Evolutionary conservation across 179 eudicot species (phyloP), one percentile per base, ranked within the genome.

Genomic region (Patellifolia procumbens): DNA sequence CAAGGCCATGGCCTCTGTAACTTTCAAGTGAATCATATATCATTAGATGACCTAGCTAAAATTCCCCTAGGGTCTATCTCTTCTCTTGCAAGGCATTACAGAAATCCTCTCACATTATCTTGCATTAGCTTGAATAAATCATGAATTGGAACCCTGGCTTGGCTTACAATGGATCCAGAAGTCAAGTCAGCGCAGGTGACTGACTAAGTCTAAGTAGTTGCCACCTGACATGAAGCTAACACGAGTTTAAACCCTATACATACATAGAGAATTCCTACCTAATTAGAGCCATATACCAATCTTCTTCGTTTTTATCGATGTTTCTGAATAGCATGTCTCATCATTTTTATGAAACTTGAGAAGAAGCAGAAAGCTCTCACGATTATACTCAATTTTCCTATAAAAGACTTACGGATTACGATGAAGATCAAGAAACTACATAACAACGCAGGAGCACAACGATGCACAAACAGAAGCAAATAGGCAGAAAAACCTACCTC

Each of bases 401-500:
- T 39, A 10, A n/a, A n/a, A n/a, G 22, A 34, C 31, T 65, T n/a
- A 9, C 59, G 53, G 53, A 39, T 17, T 45, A 28, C 17, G 24
- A 62, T 19, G 28, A 43, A 46, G 67, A 75, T 70, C 67, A 42
- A n/a, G 67, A 42, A 48, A 28, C 34, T 68, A 22, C 34, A 68
- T 45, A 26, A 46, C 1, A 24, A 26, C 12, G 1, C 51, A 48
- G 26, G 34, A 39, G 42, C 49, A 29, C 39, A 22, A 53, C 19
- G 35, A 34, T 60, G 49, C 53, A 60, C 78, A 22, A 70, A 60
- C 69, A 45, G 56, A 64, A 60, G 35, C 61, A 76, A 58, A 69
- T 31, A 35, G 55, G 31, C 9, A 32, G 51, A 63, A 53, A 65
- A 65, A 75, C 12, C 71, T 78, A 93, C 99, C 97, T 95, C 95